Base-by-base conservation (phyloP, 768 basidiomycete species). In the Leccinum subgranulosum region DNA sequence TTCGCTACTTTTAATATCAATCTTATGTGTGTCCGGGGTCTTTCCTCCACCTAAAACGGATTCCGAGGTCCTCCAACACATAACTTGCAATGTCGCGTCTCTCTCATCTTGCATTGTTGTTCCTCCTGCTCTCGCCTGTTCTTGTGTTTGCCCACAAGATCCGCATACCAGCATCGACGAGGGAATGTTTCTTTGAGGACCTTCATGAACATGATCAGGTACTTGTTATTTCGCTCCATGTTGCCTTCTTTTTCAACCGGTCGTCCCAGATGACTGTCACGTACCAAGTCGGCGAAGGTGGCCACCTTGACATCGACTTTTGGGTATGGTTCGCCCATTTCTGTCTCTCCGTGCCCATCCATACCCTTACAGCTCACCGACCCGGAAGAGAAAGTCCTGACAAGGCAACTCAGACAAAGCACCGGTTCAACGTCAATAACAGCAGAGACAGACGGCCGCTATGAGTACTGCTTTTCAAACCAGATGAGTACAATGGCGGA, bases 401-500 rank as follows among this genome's bases (percentile, higher is more conserved):
- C 83, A 62, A 92, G 93, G 70, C 90, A 94, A 63, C 79, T 90
- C 50, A 87, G 88, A 70, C 84, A 94, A 70, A 88, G 92, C 47
- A 97, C 95, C 6, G 97, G 97, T 1, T 89, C 91, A 9, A 77
- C 87, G 51, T 86, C 92, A 29, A 85, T 96, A 63, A 96, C 93
- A 11, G 94, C 94, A 21, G 84, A 87, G 58, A 82, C 79, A 66
- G 90, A 97, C 64, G 97, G 97, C 0, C 79, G 92, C 50, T 85
- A 94, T 69, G 88, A 93, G 66, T 97, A 98, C 68, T 99, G 97
- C 76, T 99, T 98, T 82, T 96, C 94, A 29, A 99, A 99, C 72
- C 92, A 94, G 73, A 98, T 98, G 96, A 94, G 91, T 67, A 86
- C 93, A 27, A 88, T 98, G 66, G 89, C 94, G 48, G 93, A 97